Conservation (phyloP, 2,329 filamentous ascomycete species). For the Cladosporium colombiae region DNA sequence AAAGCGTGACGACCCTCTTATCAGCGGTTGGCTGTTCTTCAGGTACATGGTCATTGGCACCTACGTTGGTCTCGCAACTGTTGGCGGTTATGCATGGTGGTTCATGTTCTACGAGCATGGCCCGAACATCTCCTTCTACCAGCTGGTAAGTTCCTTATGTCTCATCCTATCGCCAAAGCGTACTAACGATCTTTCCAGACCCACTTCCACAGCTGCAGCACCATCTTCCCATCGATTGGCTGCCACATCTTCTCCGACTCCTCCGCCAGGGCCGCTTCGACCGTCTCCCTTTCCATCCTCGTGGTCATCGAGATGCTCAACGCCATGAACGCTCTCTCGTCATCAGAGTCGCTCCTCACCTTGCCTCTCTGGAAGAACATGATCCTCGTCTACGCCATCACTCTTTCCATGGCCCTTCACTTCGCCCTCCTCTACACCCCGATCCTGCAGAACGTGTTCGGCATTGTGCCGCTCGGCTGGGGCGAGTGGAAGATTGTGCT, state of each 20-base stretch:
- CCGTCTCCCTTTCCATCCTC: slow-evolving; percentile 83
- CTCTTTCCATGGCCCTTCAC: slow-evolving; percentile 89
- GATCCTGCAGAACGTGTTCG: slow-evolving; percentile 83
- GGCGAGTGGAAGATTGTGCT: slow-evolving; percentile 91
- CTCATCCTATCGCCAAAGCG: not conserved
- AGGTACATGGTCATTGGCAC: slow-evolving; percentile 94
- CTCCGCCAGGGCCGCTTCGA: slow-evolving; percentile 85
- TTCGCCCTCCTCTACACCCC: slow-evolving; percentile 92
- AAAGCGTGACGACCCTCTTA: slow-evolving; percentile 88
- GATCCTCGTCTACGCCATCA: slow-evolving; percentile 95
- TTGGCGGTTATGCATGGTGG: slow-evolving; percentile 99
- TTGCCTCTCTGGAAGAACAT: slow-evolving; percentile 98
- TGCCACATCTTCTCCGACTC: slow-evolving; percentile 89
- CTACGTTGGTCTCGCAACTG: slow-evolving; percentile 92
- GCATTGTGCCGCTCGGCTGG: slow-evolving; percentile 82
- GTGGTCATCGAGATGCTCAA: slow-evolving; percentile 99
- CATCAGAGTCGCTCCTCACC: slow-evolving; percentile 89
- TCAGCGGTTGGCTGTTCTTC: slow-evolving; percentile 96
- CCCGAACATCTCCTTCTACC: slow-evolving; percentile 86
- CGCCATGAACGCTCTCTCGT: slow-evolving; percentile 96
- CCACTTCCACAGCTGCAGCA: slow-evolving; percentile 90
- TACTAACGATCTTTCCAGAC: slow-evolving; percentile 45
- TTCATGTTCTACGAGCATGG: slow-evolving; percentile 94
- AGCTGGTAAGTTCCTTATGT: slow-evolving; percentile 59
- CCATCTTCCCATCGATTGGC: slow-evolving; percentile 83